Conservation (phyloP, 345 rosid species). For the Laguncularia racemosa region DNA sequence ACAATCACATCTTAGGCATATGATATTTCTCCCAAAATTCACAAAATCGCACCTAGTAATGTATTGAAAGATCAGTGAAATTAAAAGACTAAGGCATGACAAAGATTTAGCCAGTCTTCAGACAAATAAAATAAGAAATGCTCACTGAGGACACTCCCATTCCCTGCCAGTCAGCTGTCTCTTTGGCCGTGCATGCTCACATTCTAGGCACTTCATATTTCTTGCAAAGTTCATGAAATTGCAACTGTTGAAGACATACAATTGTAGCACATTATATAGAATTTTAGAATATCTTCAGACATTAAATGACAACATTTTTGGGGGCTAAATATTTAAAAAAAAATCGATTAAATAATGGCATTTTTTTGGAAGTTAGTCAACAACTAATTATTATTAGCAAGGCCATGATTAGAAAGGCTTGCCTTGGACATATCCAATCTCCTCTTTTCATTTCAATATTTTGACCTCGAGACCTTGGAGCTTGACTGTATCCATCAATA, state of each 20-base stretch:
- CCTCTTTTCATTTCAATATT: slow-evolving; percentile 81
- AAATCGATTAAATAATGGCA: too few relatives aligned
- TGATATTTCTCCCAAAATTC: slow-evolving; percentile 66
- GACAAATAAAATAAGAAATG: slow-evolving; percentile 10
- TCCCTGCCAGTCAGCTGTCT: slow-evolving; percentile 82
- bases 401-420: slow-evolving; percentile 4
- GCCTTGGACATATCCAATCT: slow-evolving; percentile 93
- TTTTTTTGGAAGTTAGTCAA: too few relatives aligned
- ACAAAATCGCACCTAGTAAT: slow-evolving; percentile 71
- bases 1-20: slow-evolving; percentile 96
- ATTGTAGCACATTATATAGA: too few relatives aligned
- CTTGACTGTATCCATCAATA: slow-evolving; percentile 34
- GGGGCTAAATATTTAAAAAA: too few relatives aligned
- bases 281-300: too few relatives aligned
- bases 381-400: neutral
- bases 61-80: neutral
- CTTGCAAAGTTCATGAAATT: slow-evolving; percentile 89
- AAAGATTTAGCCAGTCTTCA: too few relatives aligned
- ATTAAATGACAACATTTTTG: too few relatives aligned
- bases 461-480: slow-evolving; percentile 29
- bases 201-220: slow-evolving; percentile 80
- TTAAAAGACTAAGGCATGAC: too few relatives aligned
- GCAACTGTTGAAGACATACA: slow-evolving; percentile 52
- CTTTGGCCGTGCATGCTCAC: slow-evolving; percentile 80
- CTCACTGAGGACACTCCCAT: slow-evolving; percentile 99